Evolutionary conservation across 345 rosid genomes (phyloP).

Genomic region (Barbarea vulgaris): DNA sequence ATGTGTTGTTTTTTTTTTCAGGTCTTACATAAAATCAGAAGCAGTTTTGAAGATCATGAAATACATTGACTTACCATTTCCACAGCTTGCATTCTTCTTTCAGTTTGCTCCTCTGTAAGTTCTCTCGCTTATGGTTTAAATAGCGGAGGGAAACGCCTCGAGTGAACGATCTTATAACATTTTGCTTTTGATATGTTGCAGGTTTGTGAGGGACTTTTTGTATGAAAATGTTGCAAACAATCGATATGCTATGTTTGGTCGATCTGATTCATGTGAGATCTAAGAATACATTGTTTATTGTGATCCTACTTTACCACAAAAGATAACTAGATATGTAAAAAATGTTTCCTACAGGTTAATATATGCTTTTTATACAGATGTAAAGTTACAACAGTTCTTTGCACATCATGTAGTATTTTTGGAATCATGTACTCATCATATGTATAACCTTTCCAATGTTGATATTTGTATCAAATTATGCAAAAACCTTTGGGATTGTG

Average conservation of each 20-base stretch:
- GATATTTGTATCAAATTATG: conserved; percentile 19
- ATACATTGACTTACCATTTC: conserved; percentile 79
- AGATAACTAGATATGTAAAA: conserved; percentile 10
- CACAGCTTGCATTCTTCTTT: conserved; percentile 74
- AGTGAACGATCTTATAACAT: neutral
- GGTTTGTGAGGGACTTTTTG: conserved; percentile 69
- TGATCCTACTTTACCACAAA: conserved; percentile 22
- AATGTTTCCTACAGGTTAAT: conserved; percentile 35
- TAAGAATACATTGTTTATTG: conserved; percentile 34
- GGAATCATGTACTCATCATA: conserved; percentile 20
- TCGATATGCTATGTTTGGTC: conserved; percentile 72
- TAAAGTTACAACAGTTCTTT: conserved; percentile 38
- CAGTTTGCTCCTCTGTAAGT: conserved; percentile 76
- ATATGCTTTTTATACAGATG: conserved; percentile 32
- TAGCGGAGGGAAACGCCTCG: neutral
- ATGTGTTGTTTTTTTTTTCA: conserved; percentile 41
- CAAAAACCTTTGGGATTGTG: conserved; percentile 19
- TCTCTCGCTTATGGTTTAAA: neutral
- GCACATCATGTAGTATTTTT: conserved; percentile 11
- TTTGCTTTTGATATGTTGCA: conserved; percentile 31
- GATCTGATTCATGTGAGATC: conserved; percentile 83
- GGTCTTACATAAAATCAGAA: conserved; percentile 82
- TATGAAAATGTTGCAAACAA: conserved; percentile 82
- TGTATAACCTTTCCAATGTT: conserved; percentile 31
- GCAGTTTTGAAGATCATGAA: conserved; percentile 90